Percentiles rank a stretch among this genome's conserved stretches.
Conservation (phyloP, 352 stramenopile genomes). For the Pythium aquatile region DNA sequence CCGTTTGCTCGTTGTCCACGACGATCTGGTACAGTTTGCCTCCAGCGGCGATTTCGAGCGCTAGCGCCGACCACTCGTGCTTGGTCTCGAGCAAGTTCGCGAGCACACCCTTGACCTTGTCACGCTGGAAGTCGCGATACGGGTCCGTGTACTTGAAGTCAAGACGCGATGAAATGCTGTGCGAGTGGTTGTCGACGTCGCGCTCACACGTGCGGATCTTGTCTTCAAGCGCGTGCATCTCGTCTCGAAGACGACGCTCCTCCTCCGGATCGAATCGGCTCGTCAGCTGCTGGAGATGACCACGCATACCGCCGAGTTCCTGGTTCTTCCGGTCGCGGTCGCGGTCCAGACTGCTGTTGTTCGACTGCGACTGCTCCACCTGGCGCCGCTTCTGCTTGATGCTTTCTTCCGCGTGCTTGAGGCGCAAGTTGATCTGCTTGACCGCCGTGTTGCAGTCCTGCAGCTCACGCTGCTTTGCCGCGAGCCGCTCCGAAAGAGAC, state of each 20-base stretch:
- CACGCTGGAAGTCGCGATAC: slow-evolving; percentile 92
- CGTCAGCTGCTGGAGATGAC: slow-evolving; percentile 54
- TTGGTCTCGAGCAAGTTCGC: slow-evolving; percentile 95
- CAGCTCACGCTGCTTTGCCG: slow-evolving; percentile 74
- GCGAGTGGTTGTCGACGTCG: slow-evolving; percentile 91
- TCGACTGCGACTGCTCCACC: slow-evolving; percentile 67
- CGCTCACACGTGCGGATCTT: slow-evolving; percentile 72
- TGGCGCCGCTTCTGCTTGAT: slow-evolving; percentile 74
- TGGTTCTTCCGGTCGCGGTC: slow-evolving; percentile 62
- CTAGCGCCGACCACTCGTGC: slow-evolving; percentile 91
- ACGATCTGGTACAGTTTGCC: slow-evolving; percentile 99
- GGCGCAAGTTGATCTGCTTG: slow-evolving; percentile 93
- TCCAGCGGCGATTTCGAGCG: slow-evolving; percentile 97
- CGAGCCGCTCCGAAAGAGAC: slow-evolving; percentile 73
- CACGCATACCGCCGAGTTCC: slow-evolving; percentile 65
- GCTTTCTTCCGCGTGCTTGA: slow-evolving; percentile 91
- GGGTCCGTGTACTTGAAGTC: slow-evolving; percentile 97
- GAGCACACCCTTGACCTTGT: slow-evolving; percentile 97
- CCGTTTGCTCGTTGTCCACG: slow-evolving; percentile 98
- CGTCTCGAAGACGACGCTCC: slow-evolving; percentile 60
- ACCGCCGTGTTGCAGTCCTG: slow-evolving; percentile 76
- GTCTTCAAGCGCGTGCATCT: slow-evolving; percentile 59
- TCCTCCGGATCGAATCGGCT: slow-evolving; percentile 74
- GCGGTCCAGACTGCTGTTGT: slow-evolving; percentile 71
- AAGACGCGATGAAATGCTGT: slow-evolving; percentile 93